Evolutionary conservation across 805 yeast genomes (phyloP).

Genomic region (Zygosaccharomyces kombuchaensis): DNA sequence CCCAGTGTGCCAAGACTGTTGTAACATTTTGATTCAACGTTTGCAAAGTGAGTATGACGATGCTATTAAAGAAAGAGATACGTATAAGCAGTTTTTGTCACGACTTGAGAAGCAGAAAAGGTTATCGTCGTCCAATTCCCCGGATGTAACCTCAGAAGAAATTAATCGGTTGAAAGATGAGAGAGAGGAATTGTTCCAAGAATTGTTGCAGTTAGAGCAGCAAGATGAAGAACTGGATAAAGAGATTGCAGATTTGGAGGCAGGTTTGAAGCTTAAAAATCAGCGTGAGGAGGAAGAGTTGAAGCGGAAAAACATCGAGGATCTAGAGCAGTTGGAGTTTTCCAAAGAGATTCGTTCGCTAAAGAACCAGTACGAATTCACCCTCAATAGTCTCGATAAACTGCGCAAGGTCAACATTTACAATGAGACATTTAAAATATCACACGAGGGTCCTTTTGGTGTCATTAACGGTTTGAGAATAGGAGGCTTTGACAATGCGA

Average conservation of each 20-base stretch:
- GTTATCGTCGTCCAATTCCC: slow-evolving; percentile 28
- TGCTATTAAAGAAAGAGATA: slow-evolving; percentile 70
- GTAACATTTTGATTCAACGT: slow-evolving; percentile 57
- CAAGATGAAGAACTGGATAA: slow-evolving; percentile 42
- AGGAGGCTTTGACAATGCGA: slow-evolving; percentile 58
- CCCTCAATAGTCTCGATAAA: slow-evolving; percentile 61
- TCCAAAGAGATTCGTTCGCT: slow-evolving; percentile 57
- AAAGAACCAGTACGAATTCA: slow-evolving; percentile 56
- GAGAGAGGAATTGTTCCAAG: slow-evolving; percentile 19
- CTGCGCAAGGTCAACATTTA: slow-evolving; percentile 76
- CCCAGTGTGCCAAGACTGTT: slow-evolving; percentile 88
- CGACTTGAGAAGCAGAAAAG: slow-evolving; percentile 57
- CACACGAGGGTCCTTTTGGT: slow-evolving; percentile 80
- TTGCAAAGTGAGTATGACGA: slow-evolving; percentile 68
- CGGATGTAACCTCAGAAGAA: slow-evolving; percentile 10
- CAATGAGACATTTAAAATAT: slow-evolving; percentile 76
- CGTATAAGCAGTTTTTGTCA: slow-evolving; percentile 66
- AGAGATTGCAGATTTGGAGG: slow-evolving; percentile 43
- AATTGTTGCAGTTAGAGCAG: slow-evolving; percentile 31
- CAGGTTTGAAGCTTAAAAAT: slow-evolving; percentile 45
- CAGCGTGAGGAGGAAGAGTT: slow-evolving; percentile 46
- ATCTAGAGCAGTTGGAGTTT: slow-evolving; percentile 48
- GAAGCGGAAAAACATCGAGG: slow-evolving; percentile 48
- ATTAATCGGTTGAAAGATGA: slow-evolving; percentile 26
- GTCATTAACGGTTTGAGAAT: slow-evolving; percentile 80